phyloP scores from a whole-genome alignment of 73 alveolate genomes.

The Paramecium biaurelia region DNA sequence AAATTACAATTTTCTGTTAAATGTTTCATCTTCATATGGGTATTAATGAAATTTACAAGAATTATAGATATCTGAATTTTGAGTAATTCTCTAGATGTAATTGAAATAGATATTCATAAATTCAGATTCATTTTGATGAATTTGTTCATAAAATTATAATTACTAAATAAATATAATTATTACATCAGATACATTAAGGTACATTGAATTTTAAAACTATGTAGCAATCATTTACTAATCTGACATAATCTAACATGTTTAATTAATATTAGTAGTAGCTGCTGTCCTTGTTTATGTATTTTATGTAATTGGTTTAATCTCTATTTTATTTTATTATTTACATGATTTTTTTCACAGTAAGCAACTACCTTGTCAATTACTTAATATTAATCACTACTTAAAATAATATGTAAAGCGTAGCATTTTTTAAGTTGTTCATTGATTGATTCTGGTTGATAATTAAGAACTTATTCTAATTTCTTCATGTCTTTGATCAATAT shows the following conservation, averaged over 20 bases:
- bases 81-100: conserved; percentile 11
- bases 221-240: background rate
- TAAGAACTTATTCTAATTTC: background rate
- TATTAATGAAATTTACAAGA: conserved; percentile 23
- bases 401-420: background rate
- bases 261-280: background rate
- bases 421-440: conserved; percentile 17
- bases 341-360: background rate
- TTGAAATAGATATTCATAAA: background rate
- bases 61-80: conserved; percentile 16
- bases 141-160: background rate
- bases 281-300: background rate
- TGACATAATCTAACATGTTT: background rate
- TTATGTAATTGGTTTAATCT: background rate
- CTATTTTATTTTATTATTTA: background rate
- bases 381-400: background rate
- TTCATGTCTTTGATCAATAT: background rate
- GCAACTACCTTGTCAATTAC: background rate
- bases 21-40: background rate
- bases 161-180: background rate
- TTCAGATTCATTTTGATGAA: conserved; percentile 16
- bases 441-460: background rate
- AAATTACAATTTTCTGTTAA: background rate
- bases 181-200: conserved; percentile 43
- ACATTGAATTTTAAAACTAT: background rate